Conservation (phyloP, 495 filamentous ascomycete species). For the Pseudevernia furfuracea region DNA sequence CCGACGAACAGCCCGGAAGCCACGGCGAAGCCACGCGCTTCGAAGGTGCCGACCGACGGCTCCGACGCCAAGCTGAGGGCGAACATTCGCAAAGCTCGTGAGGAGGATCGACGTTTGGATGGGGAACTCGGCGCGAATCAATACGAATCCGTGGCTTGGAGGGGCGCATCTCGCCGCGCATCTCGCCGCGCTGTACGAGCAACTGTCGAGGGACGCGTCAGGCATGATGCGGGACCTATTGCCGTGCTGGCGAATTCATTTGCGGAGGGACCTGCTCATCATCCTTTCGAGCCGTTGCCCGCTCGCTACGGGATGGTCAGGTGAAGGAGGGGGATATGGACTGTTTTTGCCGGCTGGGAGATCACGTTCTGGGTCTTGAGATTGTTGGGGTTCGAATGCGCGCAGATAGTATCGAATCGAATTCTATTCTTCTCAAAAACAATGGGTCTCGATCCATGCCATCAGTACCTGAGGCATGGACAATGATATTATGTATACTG, state of each 20-base stretch:
- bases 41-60: not conserved
- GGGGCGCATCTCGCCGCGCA: not conserved
- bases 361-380: not conserved
- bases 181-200: not conserved
- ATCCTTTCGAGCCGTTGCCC: not conserved
- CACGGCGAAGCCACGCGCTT: not conserved
- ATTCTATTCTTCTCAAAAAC: not conserved
- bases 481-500: no score
- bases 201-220: no score
- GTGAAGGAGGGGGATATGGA: no score
- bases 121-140: not conserved
- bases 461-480: no score
- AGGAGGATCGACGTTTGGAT: not conserved
- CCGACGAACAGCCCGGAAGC: not conserved
- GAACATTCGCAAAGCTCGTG: not conserved
- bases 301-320: no score
- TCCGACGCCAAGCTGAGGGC: not conserved
- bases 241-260: not conserved
- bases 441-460: not conserved
- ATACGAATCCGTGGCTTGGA: constrained; percentile 1
- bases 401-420: not conserved
- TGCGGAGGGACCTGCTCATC: not conserved
- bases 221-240: not conserved
- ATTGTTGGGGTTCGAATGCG: not conserved
- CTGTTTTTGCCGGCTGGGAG: not conserved